Conservation (phyloP, 2,329 filamentous ascomycete species). For the Pyricularia sp. region DNA sequence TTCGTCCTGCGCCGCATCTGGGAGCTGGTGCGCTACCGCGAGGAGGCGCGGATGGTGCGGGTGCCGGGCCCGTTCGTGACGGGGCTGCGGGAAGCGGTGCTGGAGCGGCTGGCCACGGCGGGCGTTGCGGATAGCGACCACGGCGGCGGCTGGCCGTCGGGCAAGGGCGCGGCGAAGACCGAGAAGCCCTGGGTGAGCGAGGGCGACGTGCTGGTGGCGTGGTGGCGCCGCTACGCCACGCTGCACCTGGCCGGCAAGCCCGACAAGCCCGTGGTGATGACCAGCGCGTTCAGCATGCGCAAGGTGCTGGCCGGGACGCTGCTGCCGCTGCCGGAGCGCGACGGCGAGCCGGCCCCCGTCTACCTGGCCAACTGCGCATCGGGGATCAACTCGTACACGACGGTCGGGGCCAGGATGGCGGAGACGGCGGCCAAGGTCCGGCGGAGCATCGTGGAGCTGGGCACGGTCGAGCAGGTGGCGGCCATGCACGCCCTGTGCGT, state of each 20-base stretch:
- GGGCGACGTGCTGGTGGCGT: background rate
- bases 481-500: background rate
- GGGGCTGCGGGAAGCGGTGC: background rate
- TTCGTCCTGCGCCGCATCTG: background rate
- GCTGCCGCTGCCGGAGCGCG: background rate
- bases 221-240: background rate
- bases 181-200: background rate
- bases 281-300: background rate
- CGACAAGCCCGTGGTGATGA: background rate
- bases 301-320: background rate
- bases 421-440: background rate
- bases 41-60: background rate
- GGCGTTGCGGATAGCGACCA: no score
- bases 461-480: background rate
- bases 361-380: background rate
- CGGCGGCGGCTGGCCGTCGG: no score
- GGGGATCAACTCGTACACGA: background rate
- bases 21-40: background rate
- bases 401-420: background rate
- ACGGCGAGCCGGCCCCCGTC: background rate
- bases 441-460: background rate
- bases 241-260: background rate
- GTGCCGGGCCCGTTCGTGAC: background rate
- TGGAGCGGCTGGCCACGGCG: background rate
- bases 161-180: no score